phyloP scores from a whole-genome alignment of 139 green algal species.

The Tetraselmis striata region DNA sequence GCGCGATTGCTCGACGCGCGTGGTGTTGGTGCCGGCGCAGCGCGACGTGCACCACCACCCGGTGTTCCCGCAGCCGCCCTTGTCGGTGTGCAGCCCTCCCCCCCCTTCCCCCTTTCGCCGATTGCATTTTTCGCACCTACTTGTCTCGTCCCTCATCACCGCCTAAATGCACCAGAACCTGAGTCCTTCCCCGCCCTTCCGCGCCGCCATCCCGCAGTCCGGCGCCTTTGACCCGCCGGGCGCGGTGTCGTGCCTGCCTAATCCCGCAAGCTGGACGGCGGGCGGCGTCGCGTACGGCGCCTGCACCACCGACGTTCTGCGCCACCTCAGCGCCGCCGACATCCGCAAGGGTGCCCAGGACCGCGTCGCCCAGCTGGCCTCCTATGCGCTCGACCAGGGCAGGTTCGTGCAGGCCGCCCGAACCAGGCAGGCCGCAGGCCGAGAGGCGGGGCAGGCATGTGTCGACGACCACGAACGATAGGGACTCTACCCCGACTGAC shows the following conservation, averaged over 20 bases:
- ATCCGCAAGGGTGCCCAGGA: slow-evolving; percentile 35
- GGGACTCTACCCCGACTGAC: too few species aligned
- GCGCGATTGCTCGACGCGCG: slow-evolving; percentile 11
- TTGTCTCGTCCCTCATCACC: too few species aligned
- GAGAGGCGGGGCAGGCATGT: too few species aligned
- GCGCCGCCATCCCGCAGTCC: too few species aligned
- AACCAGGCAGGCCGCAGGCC: too few species aligned
- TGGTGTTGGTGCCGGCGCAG: slow-evolving; percentile 71
- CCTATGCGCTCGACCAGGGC: slow-evolving; percentile 69
- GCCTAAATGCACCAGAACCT: too few species aligned
- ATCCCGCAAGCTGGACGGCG: slow-evolving; percentile 36
- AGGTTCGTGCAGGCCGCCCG: too few species aligned
- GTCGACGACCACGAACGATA: too few species aligned
- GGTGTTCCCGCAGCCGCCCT: slow-evolving; percentile 64
- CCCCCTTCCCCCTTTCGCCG: too few species aligned
- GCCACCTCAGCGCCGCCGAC: slow-evolving; percentile 39
- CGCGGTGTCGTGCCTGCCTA: slow-evolving; percentile 32
- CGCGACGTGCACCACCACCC: slow-evolving; percentile 61
- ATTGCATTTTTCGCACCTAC: too few species aligned
- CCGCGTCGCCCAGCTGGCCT: slow-evolving; percentile 60
- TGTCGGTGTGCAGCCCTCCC: not conserved
- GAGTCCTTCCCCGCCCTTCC: too few species aligned
- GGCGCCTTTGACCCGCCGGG: not conserved
- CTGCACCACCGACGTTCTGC: slow-evolving; percentile 22
- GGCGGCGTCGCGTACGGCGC: slow-evolving; percentile 22